phyloP scores from a whole-genome alignment of 164 flowering plant species.

The Brasenia schreberi region DNA sequence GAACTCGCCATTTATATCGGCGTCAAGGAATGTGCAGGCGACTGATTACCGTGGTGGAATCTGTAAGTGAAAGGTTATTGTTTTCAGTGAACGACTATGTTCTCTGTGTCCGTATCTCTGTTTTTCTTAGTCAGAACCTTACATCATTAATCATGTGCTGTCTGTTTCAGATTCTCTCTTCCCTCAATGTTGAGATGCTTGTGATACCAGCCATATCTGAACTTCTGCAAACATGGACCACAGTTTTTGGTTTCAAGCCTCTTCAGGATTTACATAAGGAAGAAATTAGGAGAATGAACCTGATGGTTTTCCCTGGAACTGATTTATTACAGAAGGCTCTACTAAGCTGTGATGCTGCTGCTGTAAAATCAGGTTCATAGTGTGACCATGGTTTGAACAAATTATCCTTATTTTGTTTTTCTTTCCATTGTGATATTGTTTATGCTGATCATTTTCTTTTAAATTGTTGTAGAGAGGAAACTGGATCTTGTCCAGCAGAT shows the following conservation, averaged over 20 bases:
- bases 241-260: constrained; percentile 57
- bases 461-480: background rate
- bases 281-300: constrained; percentile 63
- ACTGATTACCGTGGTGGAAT: constrained; percentile 70
- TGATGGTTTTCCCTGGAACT: constrained; percentile 83
- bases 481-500: background rate
- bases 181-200: constrained; percentile 67
- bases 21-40: constrained; percentile 98
- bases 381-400: background rate
- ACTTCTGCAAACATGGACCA: constrained; percentile 76
- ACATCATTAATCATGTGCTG: background rate
- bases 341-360: constrained; percentile 16
- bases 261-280: constrained; percentile 56
- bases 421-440: background rate
- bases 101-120: background rate
- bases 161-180: constrained; percentile 41
- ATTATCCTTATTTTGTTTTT: too few species aligned
- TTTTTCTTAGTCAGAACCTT: background rate
- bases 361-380: constrained; percentile 7
- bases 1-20: constrained; percentile 87
- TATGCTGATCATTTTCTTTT: too few species aligned
- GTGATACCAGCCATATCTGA: constrained; percentile 87
- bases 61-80: constrained; percentile 20
- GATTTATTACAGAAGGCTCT: constrained; percentile 75
- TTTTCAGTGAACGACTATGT: background rate